Evolutionary conservation across 2,329 filamentous ascomycete species (phyloP).

Genomic region (Exutisphaerella laricina): DNA sequence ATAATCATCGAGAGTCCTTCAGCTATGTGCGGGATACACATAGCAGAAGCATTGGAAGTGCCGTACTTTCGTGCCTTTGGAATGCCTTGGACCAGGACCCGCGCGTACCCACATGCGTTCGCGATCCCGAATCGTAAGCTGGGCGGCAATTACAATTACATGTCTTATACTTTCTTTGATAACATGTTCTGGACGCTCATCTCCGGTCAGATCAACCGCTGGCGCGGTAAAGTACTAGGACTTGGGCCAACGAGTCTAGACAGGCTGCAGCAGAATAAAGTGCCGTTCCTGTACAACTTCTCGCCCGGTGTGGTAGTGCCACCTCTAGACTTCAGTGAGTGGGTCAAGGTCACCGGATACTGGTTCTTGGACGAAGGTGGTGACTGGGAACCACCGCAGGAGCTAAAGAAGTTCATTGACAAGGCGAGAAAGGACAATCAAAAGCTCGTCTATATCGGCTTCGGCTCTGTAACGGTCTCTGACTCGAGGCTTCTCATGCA

Average conservation of each 20-base stretch:
- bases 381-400: constrained; percentile 66
- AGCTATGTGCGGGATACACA: constrained; percentile 96
- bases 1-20: constrained; percentile 91
- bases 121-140: constrained; percentile 88
- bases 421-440: constrained; percentile 74
- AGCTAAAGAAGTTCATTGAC: constrained; percentile 75
- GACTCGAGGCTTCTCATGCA: constrained; percentile 83
- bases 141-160: constrained; percentile 91
- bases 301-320: constrained; percentile 90
- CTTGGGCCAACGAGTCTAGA: constrained; percentile 77
- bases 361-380: constrained; percentile 86
- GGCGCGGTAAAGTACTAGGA: constrained; percentile 75
- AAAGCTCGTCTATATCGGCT: constrained; percentile 94
- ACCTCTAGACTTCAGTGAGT: constrained; percentile 91
- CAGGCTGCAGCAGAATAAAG: constrained; percentile 92
- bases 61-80: constrained; percentile 97
- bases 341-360: constrained; percentile 95
- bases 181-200: constrained; percentile 95
- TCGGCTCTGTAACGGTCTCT: constrained; percentile 90
- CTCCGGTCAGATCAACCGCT: constrained; percentile 82
- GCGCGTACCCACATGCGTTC: constrained; percentile 95
- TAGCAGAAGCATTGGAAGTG: constrained; percentile 85
- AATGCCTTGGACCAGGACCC: constrained; percentile 96
- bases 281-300: constrained; percentile 98
- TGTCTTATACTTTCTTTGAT: constrained; percentile 95